Conservation (phyloP, 1,284 basidiomycete species). For the Pascua guehoae region DNA sequence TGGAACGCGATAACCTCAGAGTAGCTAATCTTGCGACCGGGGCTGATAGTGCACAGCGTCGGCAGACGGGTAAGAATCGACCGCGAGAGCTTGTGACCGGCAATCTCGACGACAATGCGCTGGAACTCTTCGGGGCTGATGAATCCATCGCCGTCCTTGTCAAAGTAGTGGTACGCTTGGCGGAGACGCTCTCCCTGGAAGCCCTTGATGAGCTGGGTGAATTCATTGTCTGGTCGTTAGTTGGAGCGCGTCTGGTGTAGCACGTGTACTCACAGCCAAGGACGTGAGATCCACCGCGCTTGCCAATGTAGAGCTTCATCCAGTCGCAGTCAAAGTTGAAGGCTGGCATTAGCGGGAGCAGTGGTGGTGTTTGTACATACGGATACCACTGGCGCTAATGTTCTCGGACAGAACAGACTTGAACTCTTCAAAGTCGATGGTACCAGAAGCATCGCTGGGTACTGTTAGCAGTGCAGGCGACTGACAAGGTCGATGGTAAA, state of each 20-base stretch:
- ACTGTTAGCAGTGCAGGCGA: neutral
- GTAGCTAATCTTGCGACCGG: slow-evolving; percentile 85
- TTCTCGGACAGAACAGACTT: slow-evolving; percentile 81
- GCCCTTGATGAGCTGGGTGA: slow-evolving; percentile 90
- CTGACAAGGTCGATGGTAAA: slow-evolving; percentile 17
- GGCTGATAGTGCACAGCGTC: slow-evolving; percentile 78
- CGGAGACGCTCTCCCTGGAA: slow-evolving; percentile 90
- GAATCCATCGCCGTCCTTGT: slow-evolving; percentile 82
- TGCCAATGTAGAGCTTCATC: slow-evolving; percentile 90
- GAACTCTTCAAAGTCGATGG: slow-evolving; percentile 88
- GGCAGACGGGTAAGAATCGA: slow-evolving; percentile 83
- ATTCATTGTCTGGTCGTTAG: slow-evolving; percentile 70
- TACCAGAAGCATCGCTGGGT: slow-evolving; percentile 73
- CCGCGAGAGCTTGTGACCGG: slow-evolving; percentile 90
- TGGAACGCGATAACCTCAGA: slow-evolving; percentile 93
- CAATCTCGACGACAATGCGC: slow-evolving; percentile 86
- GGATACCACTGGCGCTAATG: slow-evolving; percentile 63
- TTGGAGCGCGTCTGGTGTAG: slow-evolving; percentile 2
- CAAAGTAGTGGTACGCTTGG: slow-evolving; percentile 86
- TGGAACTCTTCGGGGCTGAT: slow-evolving; percentile 90
- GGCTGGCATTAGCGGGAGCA: slow-evolving; percentile 45
- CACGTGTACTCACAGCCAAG: slow-evolving; percentile 69
- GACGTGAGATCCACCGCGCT: slow-evolving; percentile 81
- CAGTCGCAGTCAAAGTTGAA: slow-evolving; percentile 95
- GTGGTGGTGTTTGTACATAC: slow-evolving; percentile 23